These are phyloP conservation scores for Tephrocybe sp. DNA, from an alignment of 768 basidiomycete species.

Conservation along the genomic window DNA sequence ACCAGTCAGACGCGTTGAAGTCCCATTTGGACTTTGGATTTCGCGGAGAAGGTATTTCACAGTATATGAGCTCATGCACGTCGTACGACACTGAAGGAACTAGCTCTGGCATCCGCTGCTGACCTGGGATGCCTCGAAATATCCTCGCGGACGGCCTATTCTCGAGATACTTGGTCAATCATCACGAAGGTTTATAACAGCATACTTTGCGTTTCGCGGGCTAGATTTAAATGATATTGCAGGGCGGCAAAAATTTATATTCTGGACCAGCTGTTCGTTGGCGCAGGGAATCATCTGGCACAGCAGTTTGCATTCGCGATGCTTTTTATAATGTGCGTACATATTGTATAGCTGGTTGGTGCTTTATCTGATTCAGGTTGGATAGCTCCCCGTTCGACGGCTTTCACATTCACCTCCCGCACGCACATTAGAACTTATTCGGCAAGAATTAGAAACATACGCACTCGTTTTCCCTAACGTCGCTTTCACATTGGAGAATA, in stretches of 20 bases:
- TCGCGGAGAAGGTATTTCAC: conserved; percentile 80
- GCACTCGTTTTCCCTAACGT: conserved; percentile 74
- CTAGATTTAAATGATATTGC: conserved; percentile 4
- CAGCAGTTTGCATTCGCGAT: conserved; percentile 82
- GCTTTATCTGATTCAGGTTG: too few species aligned
- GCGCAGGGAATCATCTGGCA: conserved; percentile 73
- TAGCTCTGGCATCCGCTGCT: conserved; percentile 84
- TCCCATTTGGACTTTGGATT: conserved; percentile 78
- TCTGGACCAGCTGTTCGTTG: conserved; percentile 74
- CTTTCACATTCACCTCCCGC: conserved; percentile 61
- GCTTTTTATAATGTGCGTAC: conserved; percentile 82
- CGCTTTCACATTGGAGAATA: conserved; percentile 66
- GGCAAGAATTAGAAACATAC: conserved; percentile 69
- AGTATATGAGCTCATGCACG: too few species aligned
- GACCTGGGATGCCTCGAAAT: conserved; percentile 83
- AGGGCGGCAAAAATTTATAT: conserved; percentile 72
- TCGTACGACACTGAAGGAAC: neutral
- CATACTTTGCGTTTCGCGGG: neutral
- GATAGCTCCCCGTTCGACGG: conserved; percentile 81
- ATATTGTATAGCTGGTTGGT: neutral
- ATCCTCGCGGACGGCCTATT: conserved; percentile 66
- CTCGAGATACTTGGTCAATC: conserved; percentile 70
- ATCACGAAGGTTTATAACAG: conserved; percentile 69
- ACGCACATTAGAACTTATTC: conserved; percentile 65
- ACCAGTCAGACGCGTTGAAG: conserved; percentile 48